Conservation (phyloP, 106 monocot species). For the Phalaenopsis aphrodite region DNA sequence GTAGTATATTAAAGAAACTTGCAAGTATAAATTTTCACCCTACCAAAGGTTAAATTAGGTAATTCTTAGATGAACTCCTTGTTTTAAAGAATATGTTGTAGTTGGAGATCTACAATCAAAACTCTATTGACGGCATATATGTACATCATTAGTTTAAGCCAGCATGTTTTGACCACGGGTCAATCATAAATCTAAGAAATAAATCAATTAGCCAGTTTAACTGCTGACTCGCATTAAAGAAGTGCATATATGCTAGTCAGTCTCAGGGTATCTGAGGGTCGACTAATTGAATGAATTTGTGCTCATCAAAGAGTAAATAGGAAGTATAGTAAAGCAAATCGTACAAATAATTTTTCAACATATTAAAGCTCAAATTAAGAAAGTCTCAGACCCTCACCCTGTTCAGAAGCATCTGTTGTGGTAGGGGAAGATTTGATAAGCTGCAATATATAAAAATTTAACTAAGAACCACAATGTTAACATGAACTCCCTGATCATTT, state of each 20-base stretch:
- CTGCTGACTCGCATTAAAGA: too few species aligned
- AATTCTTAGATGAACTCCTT: conserved; percentile 31
- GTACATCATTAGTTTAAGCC: too few species aligned
- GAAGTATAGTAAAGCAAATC: neutral
- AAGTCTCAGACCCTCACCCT: conserved; percentile 33
- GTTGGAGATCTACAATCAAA: conserved; percentile 38
- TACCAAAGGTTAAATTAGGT: neutral
- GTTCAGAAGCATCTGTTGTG: conserved; percentile 64
- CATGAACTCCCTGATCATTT: neutral
- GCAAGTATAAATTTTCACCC: neutral
- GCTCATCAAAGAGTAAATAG: neutral
- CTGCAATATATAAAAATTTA: conserved; percentile 37
- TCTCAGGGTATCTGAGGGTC: too few species aligned
- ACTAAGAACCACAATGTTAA: neutral
- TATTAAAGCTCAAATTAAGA: neutral
- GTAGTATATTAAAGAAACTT: neutral
- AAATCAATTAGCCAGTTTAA: too few species aligned
- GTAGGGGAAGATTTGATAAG: conserved; percentile 70
- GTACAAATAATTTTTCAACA: neutral
- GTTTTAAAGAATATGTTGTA: conserved; percentile 59
- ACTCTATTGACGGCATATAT: too few species aligned
- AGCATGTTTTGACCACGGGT: too few species aligned
- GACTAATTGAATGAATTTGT: too few species aligned
- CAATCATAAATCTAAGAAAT: too few species aligned
- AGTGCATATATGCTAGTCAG: too few species aligned